These are phyloP conservation scores for Metschnikowia lunata DNA, from an alignment of 805 yeast species.

Conservation along the genomic window DNA sequence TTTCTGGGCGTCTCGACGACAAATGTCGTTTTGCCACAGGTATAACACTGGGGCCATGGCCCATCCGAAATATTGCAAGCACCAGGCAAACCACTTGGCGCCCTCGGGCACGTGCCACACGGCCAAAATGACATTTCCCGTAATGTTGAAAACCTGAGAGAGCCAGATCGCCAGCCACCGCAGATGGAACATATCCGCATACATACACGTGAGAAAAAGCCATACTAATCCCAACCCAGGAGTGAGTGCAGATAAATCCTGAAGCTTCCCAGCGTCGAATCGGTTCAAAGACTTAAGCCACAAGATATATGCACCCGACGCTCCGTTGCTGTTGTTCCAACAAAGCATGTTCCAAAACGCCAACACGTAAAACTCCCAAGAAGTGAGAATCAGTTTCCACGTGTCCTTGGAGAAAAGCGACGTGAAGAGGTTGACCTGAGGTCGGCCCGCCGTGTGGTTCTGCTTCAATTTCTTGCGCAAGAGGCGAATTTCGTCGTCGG, in stretches of 20 bases:
- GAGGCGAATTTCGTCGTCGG: constrained; percentile 17
- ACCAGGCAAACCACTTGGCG: constrained; percentile 66
- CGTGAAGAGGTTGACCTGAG: constrained; percentile 14
- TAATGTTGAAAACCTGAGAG: constrained; percentile 51
- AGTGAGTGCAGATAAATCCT: constrained; percentile 43
- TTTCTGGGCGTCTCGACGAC: constrained; percentile 52
- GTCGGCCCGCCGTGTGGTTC: constrained; percentile 18
- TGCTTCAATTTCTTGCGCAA: constrained; percentile 35
- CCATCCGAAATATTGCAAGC: constrained; percentile 57
- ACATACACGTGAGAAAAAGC: constrained; percentile 33
- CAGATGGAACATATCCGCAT: constrained; percentile 33
- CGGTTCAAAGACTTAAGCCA: constrained; percentile 45
- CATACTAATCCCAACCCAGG: constrained; percentile 42
- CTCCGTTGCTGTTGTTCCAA: constrained; percentile 57
- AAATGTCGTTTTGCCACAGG: constrained; percentile 54
- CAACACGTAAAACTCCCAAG: constrained; percentile 60
- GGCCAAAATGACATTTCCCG: constrained; percentile 52
- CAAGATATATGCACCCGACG: constrained; percentile 52
- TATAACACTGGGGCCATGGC: constrained; percentile 60
- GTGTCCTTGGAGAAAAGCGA: constrained; percentile 22
- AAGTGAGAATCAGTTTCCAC: constrained; percentile 51
- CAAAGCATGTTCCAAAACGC: constrained; percentile 53
- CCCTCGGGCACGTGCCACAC: constrained; percentile 53
- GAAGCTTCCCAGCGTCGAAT: constrained; percentile 28
- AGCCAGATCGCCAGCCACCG: constrained; percentile 52